Conservation (phyloP, 345 rosid species). For the Heritiera littoralis region DNA sequence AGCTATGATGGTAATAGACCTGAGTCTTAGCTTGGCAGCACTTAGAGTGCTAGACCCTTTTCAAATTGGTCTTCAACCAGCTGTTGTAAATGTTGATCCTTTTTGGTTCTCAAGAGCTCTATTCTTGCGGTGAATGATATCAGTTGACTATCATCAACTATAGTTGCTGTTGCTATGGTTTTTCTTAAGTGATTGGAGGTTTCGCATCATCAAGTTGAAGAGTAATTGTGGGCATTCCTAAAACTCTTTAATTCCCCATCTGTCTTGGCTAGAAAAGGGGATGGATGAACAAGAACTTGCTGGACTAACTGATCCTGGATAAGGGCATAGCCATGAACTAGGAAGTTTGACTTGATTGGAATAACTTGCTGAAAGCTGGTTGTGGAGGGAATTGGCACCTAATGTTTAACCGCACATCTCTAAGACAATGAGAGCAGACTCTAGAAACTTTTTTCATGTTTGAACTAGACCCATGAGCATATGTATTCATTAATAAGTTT, state of each 20-base stretch:
- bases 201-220: background rate
- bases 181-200: background rate
- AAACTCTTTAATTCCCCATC: background rate
- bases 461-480: background rate
- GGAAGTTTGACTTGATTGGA: background rate
- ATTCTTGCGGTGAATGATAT: background rate
- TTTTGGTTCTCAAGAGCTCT: background rate
- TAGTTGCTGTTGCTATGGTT: background rate
- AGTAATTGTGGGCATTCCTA: background rate
- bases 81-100: background rate
- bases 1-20: background rate
- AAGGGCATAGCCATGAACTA: background rate
- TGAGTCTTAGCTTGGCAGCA: background rate
- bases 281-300: background rate
- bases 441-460: background rate
- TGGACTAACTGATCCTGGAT: background rate
- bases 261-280: background rate
- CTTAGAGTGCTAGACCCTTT: background rate
- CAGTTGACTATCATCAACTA: background rate
- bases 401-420: background rate
- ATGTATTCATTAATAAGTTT: background rate
- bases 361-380: background rate
- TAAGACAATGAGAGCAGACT: background rate
- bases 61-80: background rate
- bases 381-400: background rate